Base-by-base conservation (phyloP, 371 early-diverging fungal genomes). In the Batrachochytrium dendrobatidis region DNA sequence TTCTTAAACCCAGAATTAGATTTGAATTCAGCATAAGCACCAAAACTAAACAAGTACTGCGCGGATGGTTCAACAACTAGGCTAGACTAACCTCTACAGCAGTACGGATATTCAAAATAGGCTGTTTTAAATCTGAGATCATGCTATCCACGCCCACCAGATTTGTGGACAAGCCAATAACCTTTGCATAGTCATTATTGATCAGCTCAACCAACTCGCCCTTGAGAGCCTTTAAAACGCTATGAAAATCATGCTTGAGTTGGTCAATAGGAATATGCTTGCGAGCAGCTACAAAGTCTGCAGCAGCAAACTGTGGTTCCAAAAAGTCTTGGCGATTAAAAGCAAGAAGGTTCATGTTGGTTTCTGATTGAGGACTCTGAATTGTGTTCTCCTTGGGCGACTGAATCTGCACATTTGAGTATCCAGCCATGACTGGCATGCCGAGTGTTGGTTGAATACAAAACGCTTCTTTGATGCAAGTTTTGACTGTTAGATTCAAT, bases 101-200 rank as follows among this genome's bases (percentile, higher is more conserved):
- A 31, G 44, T 60, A 45, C 79, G 76, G 75, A 88, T 83, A 34
- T 64, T 69, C 24, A 67, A 68, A 54, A 90, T 55, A 5, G 88
- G 88, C 24, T 64, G 60, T 55, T 67, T 71, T 20, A 90, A 62
- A 26, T 82, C 79, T 28, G 74, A 71, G 60, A 90, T 86, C 55
- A 83, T 82, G 44, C 69, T 71, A 63, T 90, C 90, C 1, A 87
- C 84, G 7, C 90, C 88, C 46, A 85, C 85, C 58, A 91, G 77
- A 53, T 86, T 85, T 18, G 86, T 87, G 0, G 88, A 86, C 15
- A 91, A 70, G 57, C 84, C 82, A 51, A 91, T 86, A 64, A 89
- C 89, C 58, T 88, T 87, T 28, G 86, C 85, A 65, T 88, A 91
- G 62, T 89, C 89, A 55, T 77, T 70, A 65, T 89, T 88, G 67